Percentiles rank a stretch among this genome's conserved stretches.
phyloP scores from a whole-genome alignment of 345 rosid genomes.

The Acer negundo region DNA sequence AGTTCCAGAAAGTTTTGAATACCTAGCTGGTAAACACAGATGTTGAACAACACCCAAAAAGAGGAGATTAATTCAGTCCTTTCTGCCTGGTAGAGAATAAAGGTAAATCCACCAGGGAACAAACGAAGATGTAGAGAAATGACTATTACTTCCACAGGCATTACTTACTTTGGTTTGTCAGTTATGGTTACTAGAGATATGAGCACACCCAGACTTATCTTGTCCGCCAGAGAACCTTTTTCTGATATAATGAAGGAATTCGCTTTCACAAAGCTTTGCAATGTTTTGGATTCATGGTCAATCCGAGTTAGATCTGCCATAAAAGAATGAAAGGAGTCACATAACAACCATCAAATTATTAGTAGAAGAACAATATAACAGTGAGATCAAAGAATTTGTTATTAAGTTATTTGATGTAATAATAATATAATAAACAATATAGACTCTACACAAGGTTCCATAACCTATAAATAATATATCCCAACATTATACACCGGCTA shows the following conservation, averaged over 20 bases:
- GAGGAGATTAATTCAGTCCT: neutral
- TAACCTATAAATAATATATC: neutral
- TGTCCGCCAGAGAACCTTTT: conserved; percentile 75
- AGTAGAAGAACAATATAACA: neutral
- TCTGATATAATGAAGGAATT: conserved; percentile 63
- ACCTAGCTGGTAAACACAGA: neutral
- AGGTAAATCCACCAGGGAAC: neutral
- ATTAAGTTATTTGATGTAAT: neutral
- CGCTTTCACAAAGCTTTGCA: conserved; percentile 77
- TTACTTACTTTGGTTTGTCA: conserved; percentile 55
- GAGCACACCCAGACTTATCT: conserved; percentile 60
- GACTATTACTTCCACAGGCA: neutral
- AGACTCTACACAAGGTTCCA: neutral
- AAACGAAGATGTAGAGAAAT: neutral
- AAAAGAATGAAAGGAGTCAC: conserved; percentile 15
- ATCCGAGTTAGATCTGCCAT: conserved; percentile 55
- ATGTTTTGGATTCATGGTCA: conserved; percentile 62
- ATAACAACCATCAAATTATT: neutral
- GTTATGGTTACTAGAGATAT: conserved; percentile 61
- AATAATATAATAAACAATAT: neutral
- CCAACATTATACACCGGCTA: neutral
- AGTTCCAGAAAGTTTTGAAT: neutral
- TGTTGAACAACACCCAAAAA: neutral
- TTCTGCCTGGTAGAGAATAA: neutral
- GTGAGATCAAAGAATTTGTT: neutral